Evolutionary conservation across 2,329 filamentous ascomycete genomes (phyloP), one percentile per base, ranked within the genome.

Genomic region (Cryphonectria nitschkei): DNA sequence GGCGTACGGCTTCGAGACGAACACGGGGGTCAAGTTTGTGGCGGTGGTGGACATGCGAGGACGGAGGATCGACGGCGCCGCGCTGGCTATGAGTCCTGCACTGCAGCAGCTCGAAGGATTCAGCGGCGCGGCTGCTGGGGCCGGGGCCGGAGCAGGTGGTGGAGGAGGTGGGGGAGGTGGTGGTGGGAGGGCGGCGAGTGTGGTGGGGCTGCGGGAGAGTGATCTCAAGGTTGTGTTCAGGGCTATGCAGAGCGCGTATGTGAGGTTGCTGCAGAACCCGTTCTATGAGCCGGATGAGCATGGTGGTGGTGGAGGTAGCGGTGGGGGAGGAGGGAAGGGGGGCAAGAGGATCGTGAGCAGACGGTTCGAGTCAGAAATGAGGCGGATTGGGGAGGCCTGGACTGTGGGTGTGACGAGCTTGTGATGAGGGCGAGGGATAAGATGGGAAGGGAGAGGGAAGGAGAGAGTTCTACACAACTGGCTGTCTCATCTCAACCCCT

Each of bases 1-100:
- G 50, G 92, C 94, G 75, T 99, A 98, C 83, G 96, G 96, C 77
- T 98, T 93, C 89, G 89, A 98, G 81, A 98, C 96, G 70, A 98
- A 97, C 81, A 98, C 96, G 37, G 94, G 94, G 56, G 90, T 97
- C 74, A 95, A 95, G 79, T 90, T 99, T 78, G 90, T 98, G 46
- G 91, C 94, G 73, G 89, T 98, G 3, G 92, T 98, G 41, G 95
- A 99, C 82, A 94, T 97, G 88, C 90, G 94, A 75, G 95, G 94
- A 1, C 85, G 92, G 32, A 83, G 87, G 65, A 81, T 85, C 68
- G 82, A 81, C 66, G 78, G 70, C 3, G 69, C 71, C 2, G 76
- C 13, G 65, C 75, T 73, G 62, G 74, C 68, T 4, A 74, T 69
- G 68, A 34, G 58, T 39, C 65, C 70, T 61, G 69, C 34, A 32